Percentiles rank a stretch among this genome's conserved stretches.
phyloP scores from a whole-genome alignment of 169 alveolate species.

The Cryptosporidium bovis region DNA sequence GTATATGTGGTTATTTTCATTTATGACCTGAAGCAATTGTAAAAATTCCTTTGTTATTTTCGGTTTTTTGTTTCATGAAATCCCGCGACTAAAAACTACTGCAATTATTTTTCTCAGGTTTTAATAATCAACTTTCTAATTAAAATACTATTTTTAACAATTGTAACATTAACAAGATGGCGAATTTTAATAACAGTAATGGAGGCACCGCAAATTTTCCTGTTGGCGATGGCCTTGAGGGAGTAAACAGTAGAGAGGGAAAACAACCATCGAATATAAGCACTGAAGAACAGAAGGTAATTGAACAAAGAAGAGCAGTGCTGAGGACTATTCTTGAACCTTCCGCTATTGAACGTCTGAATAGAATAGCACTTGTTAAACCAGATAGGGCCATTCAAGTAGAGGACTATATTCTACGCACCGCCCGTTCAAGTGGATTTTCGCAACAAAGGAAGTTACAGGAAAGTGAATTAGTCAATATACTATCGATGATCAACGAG shows the following conservation, averaged over 20 bases:
- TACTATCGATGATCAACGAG: constrained; percentile 33
- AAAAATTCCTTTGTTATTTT: no score
- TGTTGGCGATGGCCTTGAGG: not conserved
- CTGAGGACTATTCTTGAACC: constrained; percentile 54
- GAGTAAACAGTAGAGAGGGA: not conserved
- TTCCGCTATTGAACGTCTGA: constrained; percentile 42
- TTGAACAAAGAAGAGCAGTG: constrained; percentile 56
- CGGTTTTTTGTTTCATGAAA: no score
- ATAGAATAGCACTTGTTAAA: constrained; percentile 59
- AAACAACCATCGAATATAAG: not conserved
- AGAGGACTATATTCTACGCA: constrained; percentile 52
- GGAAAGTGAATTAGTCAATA: constrained; percentile 31
- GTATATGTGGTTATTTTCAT: no score
- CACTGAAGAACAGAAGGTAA: constrained; percentile 20
- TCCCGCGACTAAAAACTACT: no score
- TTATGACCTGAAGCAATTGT: no score
- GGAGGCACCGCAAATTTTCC: not conserved
- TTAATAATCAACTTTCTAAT: not conserved
- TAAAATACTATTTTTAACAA: not conserved
- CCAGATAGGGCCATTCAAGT: constrained; percentile 56
- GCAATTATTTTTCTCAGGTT: no score
- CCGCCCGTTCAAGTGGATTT: constrained; percentile 31
- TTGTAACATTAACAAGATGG: not conserved
- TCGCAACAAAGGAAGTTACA: constrained; percentile 24
- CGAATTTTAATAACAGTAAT: not conserved